Evolutionary conservation across 1,284 basidiomycete genomes (phyloP).

Genomic region (Waitea zeae): DNA sequence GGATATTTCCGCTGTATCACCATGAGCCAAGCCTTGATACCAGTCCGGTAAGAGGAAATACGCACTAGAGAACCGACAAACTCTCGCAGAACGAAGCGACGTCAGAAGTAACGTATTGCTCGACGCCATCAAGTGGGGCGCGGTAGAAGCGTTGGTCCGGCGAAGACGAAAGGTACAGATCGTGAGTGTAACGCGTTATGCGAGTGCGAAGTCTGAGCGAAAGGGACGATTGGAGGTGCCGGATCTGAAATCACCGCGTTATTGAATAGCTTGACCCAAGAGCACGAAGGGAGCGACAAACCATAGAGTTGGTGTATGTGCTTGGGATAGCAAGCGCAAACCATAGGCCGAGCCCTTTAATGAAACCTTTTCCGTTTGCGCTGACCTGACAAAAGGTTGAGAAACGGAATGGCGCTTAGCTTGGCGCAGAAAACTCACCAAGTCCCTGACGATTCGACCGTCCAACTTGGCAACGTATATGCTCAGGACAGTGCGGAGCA

Average conservation of each 20-base stretch:
- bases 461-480: constrained; percentile 82
- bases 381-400: constrained; percentile 11
- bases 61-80: constrained; percentile 78
- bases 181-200: constrained; percentile 83
- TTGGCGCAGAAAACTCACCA: too few species aligned
- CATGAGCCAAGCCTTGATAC: too few species aligned
- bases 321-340: constrained; percentile 83
- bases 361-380: constrained; percentile 74
- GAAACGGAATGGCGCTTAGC: background rate
- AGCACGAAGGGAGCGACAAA: constrained; percentile 13
- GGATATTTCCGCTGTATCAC: constrained; percentile 29
- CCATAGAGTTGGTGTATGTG: constrained; percentile 94
- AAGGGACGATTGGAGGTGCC: constrained; percentile 83
- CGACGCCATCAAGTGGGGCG: constrained; percentile 55
- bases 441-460: constrained; percentile 77
- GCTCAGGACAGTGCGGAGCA: constrained; percentile 75
- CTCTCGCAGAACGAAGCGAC: constrained; percentile 84
- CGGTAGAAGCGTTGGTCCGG: constrained; percentile 61
- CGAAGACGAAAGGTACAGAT: constrained; percentile 70
- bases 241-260: constrained; percentile 42
- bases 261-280: constrained; percentile 4
- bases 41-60: too few species aligned
- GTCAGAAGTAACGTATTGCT: constrained; percentile 90
- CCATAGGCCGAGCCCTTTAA: constrained; percentile 77
- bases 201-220: constrained; percentile 75